Conservation (phyloP, 106 monocot species). For the Allium fistulosum region DNA sequence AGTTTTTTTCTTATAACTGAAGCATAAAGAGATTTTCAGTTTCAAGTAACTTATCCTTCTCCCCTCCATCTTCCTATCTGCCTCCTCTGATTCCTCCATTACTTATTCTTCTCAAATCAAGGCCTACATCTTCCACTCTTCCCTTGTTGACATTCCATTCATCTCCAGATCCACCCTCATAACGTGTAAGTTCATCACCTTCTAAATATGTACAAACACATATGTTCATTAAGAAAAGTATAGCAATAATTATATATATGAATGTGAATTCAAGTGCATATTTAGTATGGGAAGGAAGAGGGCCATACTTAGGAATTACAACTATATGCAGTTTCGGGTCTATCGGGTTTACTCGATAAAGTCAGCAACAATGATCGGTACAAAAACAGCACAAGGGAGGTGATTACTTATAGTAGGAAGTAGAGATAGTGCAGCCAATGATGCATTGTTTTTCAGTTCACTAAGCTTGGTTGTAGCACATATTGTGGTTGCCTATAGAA, state of each 20-base stretch:
- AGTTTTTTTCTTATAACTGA: no score
- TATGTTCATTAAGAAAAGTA: no score
- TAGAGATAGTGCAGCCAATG: slow-evolving; percentile 7
- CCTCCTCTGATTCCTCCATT: neutral
- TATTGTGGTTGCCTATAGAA: slow-evolving; percentile 55
- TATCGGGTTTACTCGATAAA: slow-evolving; percentile 42
- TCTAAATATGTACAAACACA: no score
- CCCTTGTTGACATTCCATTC: slow-evolving; percentile 10
- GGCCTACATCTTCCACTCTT: slow-evolving; percentile 4
- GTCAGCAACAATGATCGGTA: slow-evolving; percentile 23
- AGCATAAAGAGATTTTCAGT: neutral
- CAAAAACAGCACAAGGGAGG: slow-evolving; percentile 5
- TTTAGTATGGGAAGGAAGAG: slow-evolving; percentile 35
- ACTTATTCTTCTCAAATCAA: slow-evolving; percentile 3
- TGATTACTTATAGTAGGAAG: neutral
- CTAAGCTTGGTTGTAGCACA: slow-evolving; percentile 55
- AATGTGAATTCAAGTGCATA: slow-evolving; percentile 55
- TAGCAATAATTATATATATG: no score
- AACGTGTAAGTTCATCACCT: slow-evolving; percentile 5
- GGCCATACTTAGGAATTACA: slow-evolving; percentile 47
- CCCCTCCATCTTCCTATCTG: no score
- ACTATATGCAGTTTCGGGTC: slow-evolving; percentile 35
- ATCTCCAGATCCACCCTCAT: slow-evolving; percentile 13
- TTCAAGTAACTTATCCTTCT: no score
- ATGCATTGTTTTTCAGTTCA: slow-evolving; percentile 60